Percentiles rank a stretch among this genome's conserved stretches.
Evolutionary conservation across 192 early-diverging fungal species (phyloP).

Genomic region (Pilobolus umbonatus): DNA sequence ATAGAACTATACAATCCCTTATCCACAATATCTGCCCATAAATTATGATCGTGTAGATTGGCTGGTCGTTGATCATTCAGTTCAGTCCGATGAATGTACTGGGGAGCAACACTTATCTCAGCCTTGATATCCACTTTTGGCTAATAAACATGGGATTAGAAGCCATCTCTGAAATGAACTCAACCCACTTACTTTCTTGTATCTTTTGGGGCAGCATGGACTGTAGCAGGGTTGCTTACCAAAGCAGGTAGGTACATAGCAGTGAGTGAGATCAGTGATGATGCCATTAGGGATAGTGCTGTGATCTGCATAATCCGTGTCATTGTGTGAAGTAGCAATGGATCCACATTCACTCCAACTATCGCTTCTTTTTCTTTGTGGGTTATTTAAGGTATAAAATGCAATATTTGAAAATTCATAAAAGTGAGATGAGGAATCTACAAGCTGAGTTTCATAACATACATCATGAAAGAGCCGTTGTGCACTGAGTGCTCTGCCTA

Average conservation of each 20-base stretch:
- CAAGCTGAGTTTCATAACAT: constrained; percentile 73
- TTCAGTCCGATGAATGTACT: too few species aligned
- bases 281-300: constrained; percentile 67
- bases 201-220: constrained; percentile 75
- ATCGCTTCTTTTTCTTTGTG: constrained; percentile 4
- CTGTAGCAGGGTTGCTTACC: constrained; percentile 82
- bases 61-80: too few species aligned
- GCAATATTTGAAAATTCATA: constrained; percentile 60
- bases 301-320: constrained; percentile 5
- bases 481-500: constrained; percentile 84
- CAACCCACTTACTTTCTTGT: constrained; percentile 49
- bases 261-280: constrained; percentile 84
- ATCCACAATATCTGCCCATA: constrained; percentile 83
- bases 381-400: not conserved
- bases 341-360: constrained; percentile 5
- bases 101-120: too few species aligned
- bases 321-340: not conserved
- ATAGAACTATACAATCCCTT: constrained; percentile 66
- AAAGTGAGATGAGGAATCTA: constrained; percentile 75
- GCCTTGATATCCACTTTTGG: too few species aligned
- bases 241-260: constrained; percentile 91
- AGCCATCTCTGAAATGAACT: not conserved
- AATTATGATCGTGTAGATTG: constrained; percentile 48
- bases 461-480: constrained; percentile 94
- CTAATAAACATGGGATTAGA: not conserved